Conservation (phyloP, 768 basidiomycete genomes). For the Gymnopilus junonius region DNA sequence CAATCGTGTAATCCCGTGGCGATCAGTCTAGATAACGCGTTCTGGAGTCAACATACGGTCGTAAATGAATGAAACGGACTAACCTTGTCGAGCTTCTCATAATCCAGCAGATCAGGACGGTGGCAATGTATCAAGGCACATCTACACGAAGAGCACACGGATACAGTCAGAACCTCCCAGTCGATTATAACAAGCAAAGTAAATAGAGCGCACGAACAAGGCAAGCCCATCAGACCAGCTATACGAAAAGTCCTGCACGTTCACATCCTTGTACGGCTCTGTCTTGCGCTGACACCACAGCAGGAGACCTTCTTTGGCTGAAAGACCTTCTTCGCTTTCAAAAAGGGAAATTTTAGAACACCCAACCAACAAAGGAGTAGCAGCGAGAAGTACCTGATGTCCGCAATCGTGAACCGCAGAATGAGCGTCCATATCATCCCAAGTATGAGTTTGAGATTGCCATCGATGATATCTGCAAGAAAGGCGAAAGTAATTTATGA, state of each 20-base stretch:
- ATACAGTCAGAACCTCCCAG: neutral
- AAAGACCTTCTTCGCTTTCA: conserved; percentile 93
- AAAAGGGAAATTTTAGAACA: conserved; percentile 10
- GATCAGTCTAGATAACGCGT: conserved; percentile 57
- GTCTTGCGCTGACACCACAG: conserved; percentile 99
- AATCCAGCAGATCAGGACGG: conserved; percentile 94
- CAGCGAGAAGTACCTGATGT: conserved; percentile 74
- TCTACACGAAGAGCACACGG: conserved; percentile 45
- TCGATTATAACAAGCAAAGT: neutral
- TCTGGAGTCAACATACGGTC: neutral
- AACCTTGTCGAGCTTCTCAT: conserved; percentile 84
- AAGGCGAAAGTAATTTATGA: too few relatives aligned
- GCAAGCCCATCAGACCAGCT: conserved; percentile 97
- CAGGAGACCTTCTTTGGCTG: conserved; percentile 95
- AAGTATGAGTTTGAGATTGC: conserved; percentile 97
- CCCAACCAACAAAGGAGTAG: neutral
- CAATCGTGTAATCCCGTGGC: conserved; percentile 80
- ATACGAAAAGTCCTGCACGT: conserved; percentile 91
- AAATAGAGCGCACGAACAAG: conserved; percentile 60
- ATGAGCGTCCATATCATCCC: conserved; percentile 99
- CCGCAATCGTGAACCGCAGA: conserved; percentile 96
- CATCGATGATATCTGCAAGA: conserved; percentile 96
- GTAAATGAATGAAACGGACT: neutral
- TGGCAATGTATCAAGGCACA: conserved; percentile 98
- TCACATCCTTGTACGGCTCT: conserved; percentile 84